phyloP scores from a whole-genome alignment of 1,284 basidiomycete genomes.

The Cryptococcus maquisensis region DNA sequence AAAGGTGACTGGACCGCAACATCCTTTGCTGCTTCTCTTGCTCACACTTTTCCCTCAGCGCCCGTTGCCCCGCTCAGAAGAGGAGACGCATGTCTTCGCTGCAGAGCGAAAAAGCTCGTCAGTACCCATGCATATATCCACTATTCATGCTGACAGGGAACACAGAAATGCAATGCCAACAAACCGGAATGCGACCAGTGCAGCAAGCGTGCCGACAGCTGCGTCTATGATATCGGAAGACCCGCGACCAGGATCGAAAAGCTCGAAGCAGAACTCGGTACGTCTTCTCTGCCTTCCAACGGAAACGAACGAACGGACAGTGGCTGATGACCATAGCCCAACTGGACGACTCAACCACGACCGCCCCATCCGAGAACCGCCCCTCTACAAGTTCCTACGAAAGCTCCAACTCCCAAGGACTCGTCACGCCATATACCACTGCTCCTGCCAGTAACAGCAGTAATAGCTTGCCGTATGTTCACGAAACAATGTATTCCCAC shows the following conservation, averaged over 20 bases:
- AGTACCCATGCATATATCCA: constrained; percentile 1
- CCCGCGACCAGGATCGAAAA: constrained; percentile 2
- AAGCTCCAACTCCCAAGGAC: not conserved
- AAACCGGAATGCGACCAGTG: constrained; percentile 32
- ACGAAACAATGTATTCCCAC: too few species aligned
- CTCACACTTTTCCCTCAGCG: not conserved
- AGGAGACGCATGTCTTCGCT: constrained; percentile 38
- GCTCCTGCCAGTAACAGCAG: too few species aligned
- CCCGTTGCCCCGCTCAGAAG: constrained; percentile 21
- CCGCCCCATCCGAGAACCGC: not conserved
- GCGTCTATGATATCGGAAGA: constrained; percentile 2
- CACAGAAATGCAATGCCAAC: constrained; percentile 31
- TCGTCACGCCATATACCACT: not conserved
- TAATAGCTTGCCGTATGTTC: too few species aligned
- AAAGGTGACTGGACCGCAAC: too few species aligned
- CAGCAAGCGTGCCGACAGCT: not conserved
- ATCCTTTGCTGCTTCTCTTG: too few species aligned
- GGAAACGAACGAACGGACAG: too few species aligned
- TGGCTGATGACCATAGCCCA: constrained; percentile 15
- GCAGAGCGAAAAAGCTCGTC: constrained; percentile 36
- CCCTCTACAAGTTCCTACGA: not conserved
- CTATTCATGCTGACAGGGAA: not conserved
- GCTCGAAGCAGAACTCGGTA: constrained; percentile 4
- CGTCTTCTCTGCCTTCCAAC: not conserved
- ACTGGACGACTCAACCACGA: constrained; percentile 18